Evolutionary conservation across 2,329 filamentous ascomycete genomes (phyloP).

Genomic region (Didymella keratinophila): DNA sequence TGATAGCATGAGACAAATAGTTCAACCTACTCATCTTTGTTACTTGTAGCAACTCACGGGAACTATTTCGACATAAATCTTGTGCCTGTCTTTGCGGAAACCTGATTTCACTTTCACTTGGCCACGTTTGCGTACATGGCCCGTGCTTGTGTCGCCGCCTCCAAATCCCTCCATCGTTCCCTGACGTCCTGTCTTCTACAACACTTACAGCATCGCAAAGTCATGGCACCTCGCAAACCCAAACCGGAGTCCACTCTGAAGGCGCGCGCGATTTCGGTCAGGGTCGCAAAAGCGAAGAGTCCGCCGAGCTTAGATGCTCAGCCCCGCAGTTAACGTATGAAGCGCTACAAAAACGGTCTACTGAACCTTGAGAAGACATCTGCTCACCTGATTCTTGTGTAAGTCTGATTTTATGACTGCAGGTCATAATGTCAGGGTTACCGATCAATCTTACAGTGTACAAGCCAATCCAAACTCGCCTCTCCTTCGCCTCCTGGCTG

Average conservation of each 20-base stretch:
- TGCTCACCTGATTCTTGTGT: neutral
- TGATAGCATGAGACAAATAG: too few relatives aligned
- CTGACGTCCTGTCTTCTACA: neutral
- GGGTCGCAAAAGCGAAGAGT: neutral
- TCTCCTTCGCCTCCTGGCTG: neutral
- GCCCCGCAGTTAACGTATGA: neutral
- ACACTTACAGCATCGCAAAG: neutral
- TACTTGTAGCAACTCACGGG: neutral
- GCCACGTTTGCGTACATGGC: neutral
- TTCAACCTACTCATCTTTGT: too few relatives aligned
- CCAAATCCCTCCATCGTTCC: neutral
- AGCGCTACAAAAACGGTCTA: neutral
- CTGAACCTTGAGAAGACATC: slow-evolving; percentile 1
- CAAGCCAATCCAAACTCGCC: neutral
- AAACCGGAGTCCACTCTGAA: neutral
- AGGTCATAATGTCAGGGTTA: too few relatives aligned
- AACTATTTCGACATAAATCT: neutral
- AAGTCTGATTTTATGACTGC: neutral
- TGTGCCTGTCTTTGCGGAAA: neutral
- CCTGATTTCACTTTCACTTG: neutral
- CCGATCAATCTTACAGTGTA: neutral
- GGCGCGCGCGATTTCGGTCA: neutral
- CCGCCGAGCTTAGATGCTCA: neutral
- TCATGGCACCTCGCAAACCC: neutral
- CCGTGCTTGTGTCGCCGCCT: neutral